phyloP scores from a whole-genome alignment of 129 eudicot species.

The Artemisia tridentata region DNA sequence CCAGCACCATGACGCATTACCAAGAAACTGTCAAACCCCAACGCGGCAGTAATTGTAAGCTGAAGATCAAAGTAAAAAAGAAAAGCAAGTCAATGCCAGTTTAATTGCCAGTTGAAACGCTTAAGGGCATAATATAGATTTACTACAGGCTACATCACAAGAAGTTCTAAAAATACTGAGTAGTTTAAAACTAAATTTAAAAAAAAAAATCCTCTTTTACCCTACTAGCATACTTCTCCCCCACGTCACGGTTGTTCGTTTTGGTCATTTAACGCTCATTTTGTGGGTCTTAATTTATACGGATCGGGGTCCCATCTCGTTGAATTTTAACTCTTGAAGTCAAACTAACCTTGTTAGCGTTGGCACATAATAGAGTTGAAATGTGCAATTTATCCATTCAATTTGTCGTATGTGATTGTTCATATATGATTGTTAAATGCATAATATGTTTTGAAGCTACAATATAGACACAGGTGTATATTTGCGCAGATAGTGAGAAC shows the following conservation, averaged over 20 bases:
- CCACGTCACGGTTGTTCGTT: too few species aligned
- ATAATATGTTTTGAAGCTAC: slow-evolving; percentile 4
- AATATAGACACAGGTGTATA: slow-evolving; percentile 11
- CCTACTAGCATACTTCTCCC: too few species aligned
- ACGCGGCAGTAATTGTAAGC: slow-evolving; percentile 78
- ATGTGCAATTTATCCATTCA: neutral
- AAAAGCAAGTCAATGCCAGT: slow-evolving; percentile 8
- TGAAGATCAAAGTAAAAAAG: too few species aligned
- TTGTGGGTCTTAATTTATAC: too few species aligned
- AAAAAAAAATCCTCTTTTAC: too few species aligned
- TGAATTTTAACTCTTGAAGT: too few species aligned
- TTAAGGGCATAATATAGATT: slow-evolving; percentile 8
- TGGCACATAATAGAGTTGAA: slow-evolving; percentile 59
- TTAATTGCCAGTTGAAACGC: slow-evolving; percentile 1
- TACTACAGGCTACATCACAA: slow-evolving; percentile 7
- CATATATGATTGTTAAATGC: slow-evolving; percentile 1
- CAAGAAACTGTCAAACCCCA: slow-evolving; percentile 94
- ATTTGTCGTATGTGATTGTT: neutral
- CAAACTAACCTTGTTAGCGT: too few species aligned
- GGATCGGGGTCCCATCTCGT: too few species aligned
- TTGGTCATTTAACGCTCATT: too few species aligned
- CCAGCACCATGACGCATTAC: slow-evolving; percentile 99
- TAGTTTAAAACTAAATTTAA: too few species aligned
- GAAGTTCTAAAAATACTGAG: neutral
- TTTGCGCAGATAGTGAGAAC: neutral